These are phyloP conservation scores for Clathrus columnatus DNA, from an alignment of 768 basidiomycete genomes.

Conservation along the genomic window DNA sequence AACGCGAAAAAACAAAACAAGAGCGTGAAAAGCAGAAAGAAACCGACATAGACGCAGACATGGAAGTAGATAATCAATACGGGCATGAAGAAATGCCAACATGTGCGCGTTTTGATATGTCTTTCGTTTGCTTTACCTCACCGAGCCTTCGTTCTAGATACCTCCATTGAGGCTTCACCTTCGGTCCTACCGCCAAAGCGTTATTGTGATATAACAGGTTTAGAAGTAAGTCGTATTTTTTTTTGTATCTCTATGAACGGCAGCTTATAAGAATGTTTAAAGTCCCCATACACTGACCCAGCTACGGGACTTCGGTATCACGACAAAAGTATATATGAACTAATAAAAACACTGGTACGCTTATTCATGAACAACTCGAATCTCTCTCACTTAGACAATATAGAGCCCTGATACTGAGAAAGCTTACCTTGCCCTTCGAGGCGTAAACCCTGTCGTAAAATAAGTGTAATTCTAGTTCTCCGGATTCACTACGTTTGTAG, in stretches of 20 bases:
- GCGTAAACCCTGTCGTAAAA: constrained; percentile 42
- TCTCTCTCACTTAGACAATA: constrained; percentile 14
- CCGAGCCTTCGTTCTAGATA: constrained; percentile 36
- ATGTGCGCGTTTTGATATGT: constrained; percentile 40
- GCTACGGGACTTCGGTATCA: constrained; percentile 73
- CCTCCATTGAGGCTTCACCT: constrained; percentile 78
- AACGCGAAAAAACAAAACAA: constrained; percentile 65
- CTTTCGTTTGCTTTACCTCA: background rate
- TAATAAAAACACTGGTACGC: constrained; percentile 61
- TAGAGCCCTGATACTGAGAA: constrained; percentile 66
- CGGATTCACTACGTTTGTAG: too few relatives aligned
- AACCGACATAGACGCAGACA: constrained; percentile 30
- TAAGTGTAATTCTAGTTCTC: too few relatives aligned
- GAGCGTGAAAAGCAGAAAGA: constrained; percentile 54
- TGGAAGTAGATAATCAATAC: constrained; percentile 49
- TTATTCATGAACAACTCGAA: background rate
- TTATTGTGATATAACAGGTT: constrained; percentile 81
- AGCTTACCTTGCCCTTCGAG: constrained; percentile 60
- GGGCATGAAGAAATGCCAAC: constrained; percentile 53
- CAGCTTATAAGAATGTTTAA: background rate
- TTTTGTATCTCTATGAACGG: background rate
- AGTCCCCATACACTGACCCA: constrained; percentile 83
- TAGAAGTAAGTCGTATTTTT: constrained; percentile 43
- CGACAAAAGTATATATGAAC: constrained; percentile 79
- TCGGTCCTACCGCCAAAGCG: constrained; percentile 67